Percentiles rank a stretch among this genome's conserved stretches.
Conservation (phyloP, 768 basidiomycete species). For the Kwoniella sp. region DNA sequence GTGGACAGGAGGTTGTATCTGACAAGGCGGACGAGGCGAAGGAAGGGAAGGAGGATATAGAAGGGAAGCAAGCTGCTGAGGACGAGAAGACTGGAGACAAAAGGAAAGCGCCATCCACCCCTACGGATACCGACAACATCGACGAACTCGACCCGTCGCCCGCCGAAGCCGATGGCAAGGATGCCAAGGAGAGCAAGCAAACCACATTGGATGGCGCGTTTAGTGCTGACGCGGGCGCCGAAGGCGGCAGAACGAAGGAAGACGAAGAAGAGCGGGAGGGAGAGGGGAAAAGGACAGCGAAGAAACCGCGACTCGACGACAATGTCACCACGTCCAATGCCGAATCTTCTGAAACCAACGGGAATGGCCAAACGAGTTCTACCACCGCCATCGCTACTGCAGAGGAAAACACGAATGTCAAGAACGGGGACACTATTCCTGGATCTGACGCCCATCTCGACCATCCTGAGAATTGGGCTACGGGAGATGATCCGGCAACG, state of each 20-base stretch:
- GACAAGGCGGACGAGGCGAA: neutral
- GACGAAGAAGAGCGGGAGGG: too few relatives aligned
- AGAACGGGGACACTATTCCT: conserved; percentile 21
- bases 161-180: conserved; percentile 11
- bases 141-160: neutral
- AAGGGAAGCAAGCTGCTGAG: conserved; percentile 4
- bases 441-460: conserved; percentile 43
- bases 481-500: conserved; percentile 54
- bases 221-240: too few relatives aligned
- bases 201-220: conserved; percentile 15
- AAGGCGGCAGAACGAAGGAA: too few relatives aligned
- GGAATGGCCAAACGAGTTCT: neutral
- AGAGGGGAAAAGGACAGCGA: conserved; percentile 5
- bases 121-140: neutral
- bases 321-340: neutral
- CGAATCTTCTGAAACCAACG: neutral
- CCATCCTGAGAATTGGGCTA: conserved; percentile 56
- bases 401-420: neutral
- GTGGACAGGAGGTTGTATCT: conserved; percentile 19
- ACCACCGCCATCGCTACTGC: neutral
- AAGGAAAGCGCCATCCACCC: neutral
- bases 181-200: conserved; percentile 13
- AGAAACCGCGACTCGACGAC: conserved; percentile 15
- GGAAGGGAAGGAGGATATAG: conserved; percentile 5
- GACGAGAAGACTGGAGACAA: conserved; percentile 17